Base-by-base conservation (phyloP, 2,329 filamentous ascomycete species). In the Aureobasidium melanogenum region DNA sequence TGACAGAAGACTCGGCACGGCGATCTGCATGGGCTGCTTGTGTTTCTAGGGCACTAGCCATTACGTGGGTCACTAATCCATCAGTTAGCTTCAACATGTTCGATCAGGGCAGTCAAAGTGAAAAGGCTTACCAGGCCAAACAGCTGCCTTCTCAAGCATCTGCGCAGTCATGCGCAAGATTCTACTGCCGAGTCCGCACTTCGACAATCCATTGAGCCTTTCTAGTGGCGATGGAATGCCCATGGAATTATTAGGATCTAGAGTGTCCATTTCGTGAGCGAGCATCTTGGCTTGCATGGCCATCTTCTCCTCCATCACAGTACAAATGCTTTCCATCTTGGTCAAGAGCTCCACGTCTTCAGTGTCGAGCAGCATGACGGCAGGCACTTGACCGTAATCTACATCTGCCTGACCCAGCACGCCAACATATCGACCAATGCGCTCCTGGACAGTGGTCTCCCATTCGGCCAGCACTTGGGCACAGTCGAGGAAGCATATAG, bases 401-500 rank as follows among this genome's bases (percentile, higher is more conserved):
- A 94, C 84, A 0, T 88, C 82, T 65, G 96, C 89, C 62, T 88
- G 87, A 14, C 93, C 93, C 1, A 97, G 81, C 6, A 97, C 85
- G 5, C 93, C 93, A 6, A 97, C 74, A 68, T 94, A 96, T 5
- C 86, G 85, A 0, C 93, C 93, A n/a, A 97, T 88, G 9, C 94
- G 88, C 69, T 97, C 92, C 73, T 99, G 94, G 3, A 97, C 84
- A 1, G 91, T 94, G 5, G 89, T 89, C 43, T 94, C 84, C 93
- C 93, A 99, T 74, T 97, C 93, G 0, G 91, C 91, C 34, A 99
- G 82, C 1, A 97, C 91, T 70, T 97, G 92, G 2, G 90, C 88
- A 70, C 93, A 97, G 70, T 97, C 93, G 69, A 96, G 95, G 5
- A 89, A 87, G 73, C 93, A 97, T 80, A 97, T 86, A 1, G 91